Conservation (phyloP, 2,329 filamentous ascomycete species). For the Trichoderma harzianum region DNA sequence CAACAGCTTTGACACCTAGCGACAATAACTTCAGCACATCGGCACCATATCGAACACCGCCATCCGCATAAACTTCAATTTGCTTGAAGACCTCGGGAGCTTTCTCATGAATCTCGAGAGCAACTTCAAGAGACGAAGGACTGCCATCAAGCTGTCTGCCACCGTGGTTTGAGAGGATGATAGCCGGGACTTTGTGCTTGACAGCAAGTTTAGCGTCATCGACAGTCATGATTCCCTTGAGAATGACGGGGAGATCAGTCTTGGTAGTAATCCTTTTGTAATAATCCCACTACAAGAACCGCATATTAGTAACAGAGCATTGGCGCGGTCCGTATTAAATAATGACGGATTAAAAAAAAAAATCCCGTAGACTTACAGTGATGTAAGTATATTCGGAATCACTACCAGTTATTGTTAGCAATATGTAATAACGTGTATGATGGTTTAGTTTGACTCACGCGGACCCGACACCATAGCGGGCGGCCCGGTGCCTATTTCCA, state of each 20-base stretch:
- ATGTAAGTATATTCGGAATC: neutral
- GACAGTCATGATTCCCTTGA: constrained; percentile 40
- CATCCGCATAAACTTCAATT: constrained; percentile 40
- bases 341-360: too few relatives aligned
- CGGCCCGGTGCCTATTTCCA: constrained; percentile 40
- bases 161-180: constrained; percentile 43
- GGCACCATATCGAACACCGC: constrained; percentile 42
- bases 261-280: constrained; percentile 35
- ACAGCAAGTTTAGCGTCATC: constrained; percentile 36
- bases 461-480: constrained; percentile 38
- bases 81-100: constrained; percentile 38
- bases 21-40: constrained; percentile 44
- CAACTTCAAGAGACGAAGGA: constrained; percentile 38
- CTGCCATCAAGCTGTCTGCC: constrained; percentile 41
- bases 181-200: constrained; percentile 32
- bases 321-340: neutral
- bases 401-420: neutral
- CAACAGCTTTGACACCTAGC: constrained; percentile 42
- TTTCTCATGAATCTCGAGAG: constrained; percentile 39
- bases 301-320: neutral
- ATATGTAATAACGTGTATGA: neutral
- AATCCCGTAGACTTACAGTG: neutral
- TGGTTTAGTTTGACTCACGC: constrained; percentile 24
- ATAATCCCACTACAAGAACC: constrained; percentile 32
- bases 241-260: constrained; percentile 38